A percentile compares a stretch with the other conserved stretches of the same genome.
These are phyloP conservation scores for Prunus kanzakura DNA, from an alignment of 306 rosid species.

Conservation along the genomic window DNA sequence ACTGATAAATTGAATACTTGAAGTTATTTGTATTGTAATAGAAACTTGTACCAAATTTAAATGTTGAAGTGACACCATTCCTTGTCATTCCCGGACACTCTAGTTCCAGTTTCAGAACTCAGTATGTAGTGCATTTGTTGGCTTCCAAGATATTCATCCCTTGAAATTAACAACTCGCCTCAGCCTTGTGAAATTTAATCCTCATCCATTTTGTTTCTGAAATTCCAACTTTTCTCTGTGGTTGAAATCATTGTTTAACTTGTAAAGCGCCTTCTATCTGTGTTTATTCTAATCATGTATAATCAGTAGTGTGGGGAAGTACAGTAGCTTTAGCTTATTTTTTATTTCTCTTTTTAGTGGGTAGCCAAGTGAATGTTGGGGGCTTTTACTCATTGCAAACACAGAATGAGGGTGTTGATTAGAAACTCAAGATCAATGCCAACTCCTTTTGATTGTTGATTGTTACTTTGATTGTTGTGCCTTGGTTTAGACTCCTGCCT, in stretches of 20 bases:
- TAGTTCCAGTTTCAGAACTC: not conserved
- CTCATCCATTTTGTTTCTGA: constrained; percentile 17
- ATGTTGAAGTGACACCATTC: constrained; percentile 20
- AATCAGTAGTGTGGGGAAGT: constrained; percentile 11
- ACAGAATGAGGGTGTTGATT: constrained; percentile 10
- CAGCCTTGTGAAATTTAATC: constrained; percentile 1
- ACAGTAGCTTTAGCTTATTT: not conserved
- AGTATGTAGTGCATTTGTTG: constrained; percentile 5
- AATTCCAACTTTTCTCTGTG: constrained; percentile 13
- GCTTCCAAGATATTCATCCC: not conserved
- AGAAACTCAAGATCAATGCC: constrained; percentile 3
- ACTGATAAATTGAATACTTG: constrained; percentile 17
- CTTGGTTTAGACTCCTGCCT: not conserved
- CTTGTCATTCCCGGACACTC: not conserved
- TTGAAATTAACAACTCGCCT: constrained; percentile 5
- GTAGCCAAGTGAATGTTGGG: constrained; percentile 3
- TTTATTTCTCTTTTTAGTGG: not conserved
- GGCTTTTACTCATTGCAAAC: constrained; percentile 20
- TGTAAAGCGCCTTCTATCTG: not conserved
- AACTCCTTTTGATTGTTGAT: constrained; percentile 2
- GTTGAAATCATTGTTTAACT: constrained; percentile 9
- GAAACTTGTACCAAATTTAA: constrained; percentile 13
- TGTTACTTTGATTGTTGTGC: not conserved
- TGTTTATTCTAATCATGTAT: not conserved
- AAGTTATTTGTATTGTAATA: not conserved